Evolutionary conservation across 768 basidiomycete genomes (phyloP), one percentile per base, ranked within the genome.

Genomic region (Podaxis rugospora): DNA sequence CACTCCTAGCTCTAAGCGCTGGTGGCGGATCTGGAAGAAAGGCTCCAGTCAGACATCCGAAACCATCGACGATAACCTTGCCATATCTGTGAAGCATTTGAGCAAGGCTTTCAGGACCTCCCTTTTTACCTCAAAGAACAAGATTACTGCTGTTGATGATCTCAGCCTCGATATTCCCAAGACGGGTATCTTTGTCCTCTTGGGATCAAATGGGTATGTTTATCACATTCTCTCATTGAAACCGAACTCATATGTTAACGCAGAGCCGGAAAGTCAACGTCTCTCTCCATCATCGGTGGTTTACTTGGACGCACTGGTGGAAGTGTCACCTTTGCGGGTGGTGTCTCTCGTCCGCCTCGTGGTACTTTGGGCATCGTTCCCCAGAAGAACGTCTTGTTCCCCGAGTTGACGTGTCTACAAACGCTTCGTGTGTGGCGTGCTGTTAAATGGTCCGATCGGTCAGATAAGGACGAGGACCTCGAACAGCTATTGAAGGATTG

Each of bases 381-480:
- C 0, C 90, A 92, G 74, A 91, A 89, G 75, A 92, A 93, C 65
- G 90, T 93, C 4, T 76, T 93, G 2, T 90, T 92, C 68, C 83
- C 88, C 0, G 90, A 92, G 57, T 73, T 93, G 18, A 81, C 86
- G 1, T 92, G 89, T 68, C 75, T 84, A 51, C 88, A 93, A 72
- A 90, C 88, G 1, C 74, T 92, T 14, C 76, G 79, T 1, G 80
- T 92, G 32, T 92, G 90, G 90, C 77, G 74, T 49, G 86, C 86
- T 5, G 80, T 92, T 64, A 93, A 93, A 69, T 79, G 80, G 71
- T 83, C 83, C n/a, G 67, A 74, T 4, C 70, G 73, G 64, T 75
- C 80, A 1, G 67, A 71, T 11, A 71, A 65, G 10, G 75, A 82
- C 18, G 86, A 87, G 62, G 86, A 90, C 66, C 72, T 87, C 18